These are phyloP conservation scores for Phlebiopsis flavidoalba DNA, from an alignment of 768 basidiomycete genomes.

Conservation along the genomic window DNA sequence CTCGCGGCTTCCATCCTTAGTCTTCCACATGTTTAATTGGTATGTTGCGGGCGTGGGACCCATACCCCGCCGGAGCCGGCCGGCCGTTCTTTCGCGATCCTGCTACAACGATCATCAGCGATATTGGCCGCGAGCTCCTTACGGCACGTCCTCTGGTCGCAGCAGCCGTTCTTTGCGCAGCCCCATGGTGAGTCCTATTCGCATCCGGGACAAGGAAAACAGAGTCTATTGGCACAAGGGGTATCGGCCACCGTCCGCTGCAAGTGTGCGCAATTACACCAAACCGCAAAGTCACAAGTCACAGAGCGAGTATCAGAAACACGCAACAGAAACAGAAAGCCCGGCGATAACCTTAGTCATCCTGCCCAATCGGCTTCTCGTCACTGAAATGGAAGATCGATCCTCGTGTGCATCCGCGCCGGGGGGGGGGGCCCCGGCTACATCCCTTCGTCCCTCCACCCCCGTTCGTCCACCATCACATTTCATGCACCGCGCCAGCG, in stretches of 20 bases:
- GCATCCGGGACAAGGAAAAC: not conserved
- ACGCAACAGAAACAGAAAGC: not conserved
- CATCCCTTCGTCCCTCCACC: constrained; percentile 18
- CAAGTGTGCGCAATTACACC: not conserved
- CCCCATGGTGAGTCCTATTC: not conserved
- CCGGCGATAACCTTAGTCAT: constrained; percentile 10
- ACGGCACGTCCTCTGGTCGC: not conserved
- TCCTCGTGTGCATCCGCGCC: not conserved
- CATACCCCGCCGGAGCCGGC: not conserved
- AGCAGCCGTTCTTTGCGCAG: not conserved
- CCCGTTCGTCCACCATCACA: constrained; percentile 42
- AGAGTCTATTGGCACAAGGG: not conserved
- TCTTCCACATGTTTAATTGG: not conserved
- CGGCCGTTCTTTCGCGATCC: not conserved
- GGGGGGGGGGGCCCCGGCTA: no score
- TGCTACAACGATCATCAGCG: not conserved
- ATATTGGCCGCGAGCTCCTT: not conserved
- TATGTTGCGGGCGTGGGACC: not conserved
- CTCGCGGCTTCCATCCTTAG: not conserved
- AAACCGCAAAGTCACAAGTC: not conserved
- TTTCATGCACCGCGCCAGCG: constrained; percentile 62
- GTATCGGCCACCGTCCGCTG: not conserved
- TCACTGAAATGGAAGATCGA: constrained; percentile 14
- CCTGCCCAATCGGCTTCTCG: constrained; percentile 11
- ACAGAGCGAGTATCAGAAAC: not conserved